phyloP scores from a whole-genome alignment of 805 yeast genomes.

The Millerozyma miso region DNA sequence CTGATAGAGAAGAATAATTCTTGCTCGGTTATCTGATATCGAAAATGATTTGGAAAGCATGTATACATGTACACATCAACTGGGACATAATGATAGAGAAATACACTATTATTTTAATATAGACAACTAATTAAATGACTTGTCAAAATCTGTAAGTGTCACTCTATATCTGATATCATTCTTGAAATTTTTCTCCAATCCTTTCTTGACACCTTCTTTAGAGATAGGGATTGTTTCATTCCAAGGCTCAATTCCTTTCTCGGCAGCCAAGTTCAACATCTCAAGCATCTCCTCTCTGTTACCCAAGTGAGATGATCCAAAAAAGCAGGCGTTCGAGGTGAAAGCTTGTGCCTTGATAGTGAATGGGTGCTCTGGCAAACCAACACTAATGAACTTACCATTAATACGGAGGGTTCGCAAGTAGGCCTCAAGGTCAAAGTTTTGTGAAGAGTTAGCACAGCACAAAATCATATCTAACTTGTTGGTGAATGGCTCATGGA shows the following conservation, averaged over 20 bases:
- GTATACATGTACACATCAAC: too few relatives aligned
- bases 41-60: too few relatives aligned
- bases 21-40: too few relatives aligned
- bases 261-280: constrained; percentile 37
- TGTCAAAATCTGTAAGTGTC: constrained; percentile 53
- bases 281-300: constrained; percentile 30
- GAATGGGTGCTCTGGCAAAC: constrained; percentile 43
- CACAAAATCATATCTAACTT: constrained; percentile 50
- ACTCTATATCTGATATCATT: constrained; percentile 47
- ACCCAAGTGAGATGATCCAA: constrained; percentile 33
- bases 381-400: constrained; percentile 32
- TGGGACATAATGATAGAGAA: too few relatives aligned
- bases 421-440: constrained; percentile 48
- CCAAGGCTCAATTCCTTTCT: constrained; percentile 32
- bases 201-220: constrained; percentile 30
- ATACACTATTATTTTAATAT: too few relatives aligned
- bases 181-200: constrained; percentile 28
- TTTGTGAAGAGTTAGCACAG: constrained; percentile 48
- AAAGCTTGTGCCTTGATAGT: constrained; percentile 21
- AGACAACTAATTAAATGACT: constrained; percentile 11
- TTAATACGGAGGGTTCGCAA: constrained; percentile 25
- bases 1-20: too few relatives aligned
- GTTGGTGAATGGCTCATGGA: constrained; percentile 24
- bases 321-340: constrained; percentile 21
- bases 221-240: constrained; percentile 31